Percentiles rank a stretch among this genome's conserved stretches.
phyloP scores from a whole-genome alignment of 2,329 filamentous ascomycete species.

The Septoria petroselini region DNA sequence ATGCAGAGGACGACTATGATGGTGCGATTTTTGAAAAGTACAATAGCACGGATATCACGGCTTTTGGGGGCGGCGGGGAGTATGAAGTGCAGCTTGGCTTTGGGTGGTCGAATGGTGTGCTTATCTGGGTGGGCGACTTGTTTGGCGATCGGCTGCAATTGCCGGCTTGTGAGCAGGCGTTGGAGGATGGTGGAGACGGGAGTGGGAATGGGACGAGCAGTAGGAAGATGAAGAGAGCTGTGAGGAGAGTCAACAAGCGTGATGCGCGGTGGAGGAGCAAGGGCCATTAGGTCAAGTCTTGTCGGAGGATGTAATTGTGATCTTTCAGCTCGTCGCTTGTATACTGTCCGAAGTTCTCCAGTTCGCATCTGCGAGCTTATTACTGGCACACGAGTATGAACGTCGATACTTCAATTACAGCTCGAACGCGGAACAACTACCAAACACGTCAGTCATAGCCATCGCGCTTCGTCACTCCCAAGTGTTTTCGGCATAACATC shows the following conservation, averaged over 20 bases:
- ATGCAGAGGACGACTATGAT: conserved; percentile 35
- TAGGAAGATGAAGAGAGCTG: not conserved
- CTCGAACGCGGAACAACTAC: no score
- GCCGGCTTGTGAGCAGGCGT: conserved; percentile 43
- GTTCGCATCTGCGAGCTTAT: no score
- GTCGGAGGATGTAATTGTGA: no score
- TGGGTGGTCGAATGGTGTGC: conserved; percentile 67
- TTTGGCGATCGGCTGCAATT: conserved; percentile 56
- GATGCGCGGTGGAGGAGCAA: conserved; percentile 10
- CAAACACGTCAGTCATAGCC: no score
- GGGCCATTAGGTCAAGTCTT: conserved; percentile 2
- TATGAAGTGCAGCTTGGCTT: conserved; percentile 69
- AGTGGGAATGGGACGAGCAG: conserved; percentile 4
- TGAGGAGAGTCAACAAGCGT: not conserved
- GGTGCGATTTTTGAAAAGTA: conserved; percentile 73
- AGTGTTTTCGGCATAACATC: conserved; percentile 52
- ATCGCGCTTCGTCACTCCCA: conserved; percentile 48
- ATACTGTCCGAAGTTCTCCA: no score
- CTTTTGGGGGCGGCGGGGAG: conserved; percentile 63
- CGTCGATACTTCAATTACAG: no score
- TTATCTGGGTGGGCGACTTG: conserved; percentile 63
- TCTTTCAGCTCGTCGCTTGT: no score
- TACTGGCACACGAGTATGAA: no score
- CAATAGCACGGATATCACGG: conserved; percentile 57
- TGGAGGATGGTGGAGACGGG: conserved; percentile 16